A percentile compares a stretch with the other conserved stretches of the same genome.
Evolutionary conservation across 176 grass and related monocot species (phyloP).

Genomic region (Saccharum officinarum): DNA sequence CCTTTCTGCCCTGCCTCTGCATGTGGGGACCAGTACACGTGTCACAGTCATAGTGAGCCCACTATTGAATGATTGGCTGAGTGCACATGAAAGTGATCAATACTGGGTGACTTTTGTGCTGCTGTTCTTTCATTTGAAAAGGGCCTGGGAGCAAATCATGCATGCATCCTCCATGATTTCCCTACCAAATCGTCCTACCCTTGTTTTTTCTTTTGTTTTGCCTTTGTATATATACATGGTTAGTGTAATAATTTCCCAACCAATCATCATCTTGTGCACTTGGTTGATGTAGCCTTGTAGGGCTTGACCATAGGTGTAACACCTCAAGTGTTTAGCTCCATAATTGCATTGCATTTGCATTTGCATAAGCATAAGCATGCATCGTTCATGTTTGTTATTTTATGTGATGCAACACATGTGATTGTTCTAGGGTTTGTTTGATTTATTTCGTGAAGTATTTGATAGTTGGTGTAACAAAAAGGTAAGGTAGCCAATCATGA

Average conservation of each 20-base stretch:
- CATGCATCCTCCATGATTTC: conserved; percentile 38
- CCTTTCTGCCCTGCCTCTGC: not conserved
- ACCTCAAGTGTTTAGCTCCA: too few species aligned
- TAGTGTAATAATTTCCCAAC: conserved; percentile 18
- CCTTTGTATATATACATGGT: conserved; percentile 2
- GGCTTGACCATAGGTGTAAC: conserved; percentile 37
- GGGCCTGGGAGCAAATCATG: conserved; percentile 27
- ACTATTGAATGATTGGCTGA: conserved; percentile 38
- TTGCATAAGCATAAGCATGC: too few species aligned
- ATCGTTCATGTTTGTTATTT: too few species aligned
- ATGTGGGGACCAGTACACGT: conserved; percentile 16
- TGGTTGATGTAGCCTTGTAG: conserved; percentile 23
- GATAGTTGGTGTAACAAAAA: too few species aligned
- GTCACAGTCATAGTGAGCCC: conserved; percentile 10
- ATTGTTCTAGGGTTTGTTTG: too few species aligned
- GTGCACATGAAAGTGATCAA: conserved; percentile 33
- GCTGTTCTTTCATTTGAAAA: conserved; percentile 30
- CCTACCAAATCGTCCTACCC: conserved; percentile 22
- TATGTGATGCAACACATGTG: too few species aligned
- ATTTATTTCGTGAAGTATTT: too few species aligned
- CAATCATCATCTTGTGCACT: conserved; percentile 30
- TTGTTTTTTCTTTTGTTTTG: not conserved
- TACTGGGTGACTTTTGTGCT: conserved; percentile 13
- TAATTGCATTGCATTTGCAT: too few species aligned
- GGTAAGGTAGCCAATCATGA: too few species aligned